A percentile compares a stretch with the other conserved stretches of the same genome.
Evolutionary conservation across 495 filamentous ascomycete species (phyloP).

Genomic region (Podospora australis): DNA sequence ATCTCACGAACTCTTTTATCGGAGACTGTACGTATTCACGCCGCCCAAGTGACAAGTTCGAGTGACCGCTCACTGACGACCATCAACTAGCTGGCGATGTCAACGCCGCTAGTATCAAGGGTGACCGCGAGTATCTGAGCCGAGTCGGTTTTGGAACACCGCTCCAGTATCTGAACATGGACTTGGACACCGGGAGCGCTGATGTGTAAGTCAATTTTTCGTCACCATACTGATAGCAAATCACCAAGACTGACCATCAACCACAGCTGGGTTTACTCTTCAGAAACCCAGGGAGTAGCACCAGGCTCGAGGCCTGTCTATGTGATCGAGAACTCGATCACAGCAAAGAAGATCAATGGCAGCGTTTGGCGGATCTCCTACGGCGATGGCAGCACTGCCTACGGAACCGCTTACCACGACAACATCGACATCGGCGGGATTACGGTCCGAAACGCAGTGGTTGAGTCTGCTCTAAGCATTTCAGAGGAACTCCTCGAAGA

Average conservation of each 20-base stretch:
- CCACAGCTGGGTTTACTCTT: slow-evolving; percentile 20
- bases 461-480: slow-evolving; percentile 30
- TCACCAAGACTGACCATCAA: neutral
- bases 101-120: slow-evolving; percentile 7
- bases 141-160: slow-evolving; percentile 63
- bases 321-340: slow-evolving; percentile 52
- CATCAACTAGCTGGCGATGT: slow-evolving; percentile 9
- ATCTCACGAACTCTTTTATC: neutral
- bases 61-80: too few relatives aligned
- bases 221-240: neutral
- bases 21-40: too few relatives aligned
- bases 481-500: slow-evolving; percentile 25
- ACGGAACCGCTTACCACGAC: slow-evolving; percentile 34
- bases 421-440: slow-evolving; percentile 36
- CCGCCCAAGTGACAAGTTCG: too few relatives aligned
- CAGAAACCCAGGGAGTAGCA: slow-evolving; percentile 11
- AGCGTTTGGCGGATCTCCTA: slow-evolving; percentile 64
- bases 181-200: slow-evolving; percentile 70
- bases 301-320: slow-evolving; percentile 11
- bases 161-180: slow-evolving; percentile 55
- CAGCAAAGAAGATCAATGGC: slow-evolving; percentile 45
- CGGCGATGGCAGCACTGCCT: slow-evolving; percentile 31
- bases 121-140: slow-evolving; percentile 59
- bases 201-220: slow-evolving; percentile 57
- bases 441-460: slow-evolving; percentile 54